Conservation (phyloP, 139 green algal genomes). For the Penium margaritaceum region DNA sequence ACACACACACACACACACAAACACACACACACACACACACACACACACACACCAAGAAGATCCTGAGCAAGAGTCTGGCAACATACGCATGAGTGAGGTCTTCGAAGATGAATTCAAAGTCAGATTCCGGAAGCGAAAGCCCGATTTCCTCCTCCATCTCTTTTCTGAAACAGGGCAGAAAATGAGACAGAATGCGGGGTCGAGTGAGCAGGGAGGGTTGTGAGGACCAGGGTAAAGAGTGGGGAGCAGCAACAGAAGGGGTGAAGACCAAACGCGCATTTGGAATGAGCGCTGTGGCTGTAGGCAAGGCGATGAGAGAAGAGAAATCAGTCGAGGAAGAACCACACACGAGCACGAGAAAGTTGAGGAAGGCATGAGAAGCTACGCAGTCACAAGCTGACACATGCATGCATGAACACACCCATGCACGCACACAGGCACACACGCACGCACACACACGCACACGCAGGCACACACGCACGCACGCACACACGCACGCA, state of each 20-base stretch:
- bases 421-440: too few species aligned
- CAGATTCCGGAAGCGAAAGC: slow-evolving; percentile 24
- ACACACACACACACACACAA: too few species aligned
- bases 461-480: too few species aligned
- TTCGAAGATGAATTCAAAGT: slow-evolving; percentile 32
- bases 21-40: too few species aligned
- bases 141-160: slow-evolving; percentile 46
- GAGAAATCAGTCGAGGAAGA: neutral
- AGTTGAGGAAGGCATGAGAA: too few species aligned
- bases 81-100: too few species aligned
- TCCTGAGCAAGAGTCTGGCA: too few species aligned
- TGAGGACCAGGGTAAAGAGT: neutral
- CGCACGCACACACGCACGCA: too few species aligned
- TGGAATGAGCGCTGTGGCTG: neutral
- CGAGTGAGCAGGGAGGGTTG: neutral
- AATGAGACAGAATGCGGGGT: neutral
- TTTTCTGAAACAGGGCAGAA: neutral
- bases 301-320: neutral
- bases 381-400: too few species aligned
- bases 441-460: too few species aligned
- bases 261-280: neutral
- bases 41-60: too few species aligned
- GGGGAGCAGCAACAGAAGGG: neutral
- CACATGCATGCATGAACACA: too few species aligned
- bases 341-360: neutral